Evolutionary conservation across 495 filamentous ascomycete species (phyloP), one percentile per base, ranked within the genome.

Genomic region (Choiromyces venosus): DNA sequence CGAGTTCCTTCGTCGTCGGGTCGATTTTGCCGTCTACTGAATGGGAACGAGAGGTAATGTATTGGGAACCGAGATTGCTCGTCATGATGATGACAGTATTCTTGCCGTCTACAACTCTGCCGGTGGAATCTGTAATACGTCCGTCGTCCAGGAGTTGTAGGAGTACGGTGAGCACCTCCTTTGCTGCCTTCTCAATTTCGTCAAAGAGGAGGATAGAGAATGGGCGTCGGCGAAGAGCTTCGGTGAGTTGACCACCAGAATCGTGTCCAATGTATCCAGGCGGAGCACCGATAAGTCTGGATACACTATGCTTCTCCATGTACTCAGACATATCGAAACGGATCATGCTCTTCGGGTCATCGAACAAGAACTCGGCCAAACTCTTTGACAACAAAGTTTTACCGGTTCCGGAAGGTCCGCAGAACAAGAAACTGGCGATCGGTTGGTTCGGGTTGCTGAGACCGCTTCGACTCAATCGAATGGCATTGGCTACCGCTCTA

Each of bases 21-120:
- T 98, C 95, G 76, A 99, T 97, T 79, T 84, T 88, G 72, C 95
- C 95, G 78, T 96, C 92, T 35, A 12, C 65, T 12, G 75, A 77
- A 9, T 71, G 71, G 36, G 77, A 68, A 44, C 61, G 65, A 6
- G 93, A 90, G 71, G 92, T 84, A n/a, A 99, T 91, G 83, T 89
- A 96, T 81, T 97, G 94, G 64, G 95, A 95, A 69, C 95, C 95
- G 25, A 99, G 83, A 83, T 99, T 99, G 80, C 92, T 96, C 37
- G 95, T 99, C 93, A 99, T 96, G 84, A 99, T 94, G 64, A 99
- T 94, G 77, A 99, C 97, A 82, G 94, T 98, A 86, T 99, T 99
- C 82, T 88, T 91, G 44, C 94, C 96, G 80, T 99, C 96, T 73
- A 99, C 90, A 68, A 97, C 85, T 74, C 95, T 88, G 76, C 95